These are phyloP conservation scores for Arthroderma sp. DNA, from an alignment of 2,329 filamentous ascomycete genomes.

Conservation along the genomic window DNA sequence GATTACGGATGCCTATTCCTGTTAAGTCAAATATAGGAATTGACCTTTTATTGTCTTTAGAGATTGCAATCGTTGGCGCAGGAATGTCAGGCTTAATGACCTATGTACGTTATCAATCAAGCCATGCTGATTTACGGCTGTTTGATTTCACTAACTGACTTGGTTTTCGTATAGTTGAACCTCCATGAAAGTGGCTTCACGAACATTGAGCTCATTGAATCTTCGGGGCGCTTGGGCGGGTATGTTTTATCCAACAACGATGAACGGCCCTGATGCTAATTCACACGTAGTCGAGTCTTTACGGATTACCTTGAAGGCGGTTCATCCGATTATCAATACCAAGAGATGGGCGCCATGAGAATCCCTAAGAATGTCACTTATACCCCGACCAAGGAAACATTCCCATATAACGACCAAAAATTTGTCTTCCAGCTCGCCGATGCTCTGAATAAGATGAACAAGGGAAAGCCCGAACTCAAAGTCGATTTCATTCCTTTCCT, in stretches of 20 bases:
- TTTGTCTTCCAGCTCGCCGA: slow-evolving; percentile 16
- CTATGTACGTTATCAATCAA: not conserved
- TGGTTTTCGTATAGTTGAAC: slow-evolving; percentile 32
- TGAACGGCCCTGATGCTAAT: too few relatives aligned
- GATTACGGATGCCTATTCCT: too few relatives aligned
- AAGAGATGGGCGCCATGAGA: slow-evolving; percentile 19
- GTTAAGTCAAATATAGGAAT: not conserved
- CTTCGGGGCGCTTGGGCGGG: slow-evolving; percentile 28
- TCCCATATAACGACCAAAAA: slow-evolving; percentile 14
- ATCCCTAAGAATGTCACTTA: slow-evolving; percentile 15
- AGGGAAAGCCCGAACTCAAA: slow-evolving; percentile 11
- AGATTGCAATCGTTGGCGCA: slow-evolving; percentile 29
- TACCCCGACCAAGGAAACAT: slow-evolving; percentile 12
- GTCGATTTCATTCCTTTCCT: slow-evolving; percentile 19
- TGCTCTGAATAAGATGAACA: slow-evolving; percentile 16
- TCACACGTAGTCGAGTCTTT: slow-evolving; percentile 13
- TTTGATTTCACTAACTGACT: slow-evolving; percentile 10
- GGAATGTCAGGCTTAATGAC: slow-evolving; percentile 36
- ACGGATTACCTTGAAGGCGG: slow-evolving; percentile 26
- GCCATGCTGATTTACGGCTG: not conserved
- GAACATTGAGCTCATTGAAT: slow-evolving; percentile 35
- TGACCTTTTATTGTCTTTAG: slow-evolving; percentile 9
- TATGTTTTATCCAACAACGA: slow-evolving; percentile 12
- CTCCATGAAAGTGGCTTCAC: slow-evolving; percentile 31
- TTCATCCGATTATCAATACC: slow-evolving; percentile 11